Evolutionary conservation across 345 rosid genomes (phyloP).

Genomic region (Capsella bursapastoris): DNA sequence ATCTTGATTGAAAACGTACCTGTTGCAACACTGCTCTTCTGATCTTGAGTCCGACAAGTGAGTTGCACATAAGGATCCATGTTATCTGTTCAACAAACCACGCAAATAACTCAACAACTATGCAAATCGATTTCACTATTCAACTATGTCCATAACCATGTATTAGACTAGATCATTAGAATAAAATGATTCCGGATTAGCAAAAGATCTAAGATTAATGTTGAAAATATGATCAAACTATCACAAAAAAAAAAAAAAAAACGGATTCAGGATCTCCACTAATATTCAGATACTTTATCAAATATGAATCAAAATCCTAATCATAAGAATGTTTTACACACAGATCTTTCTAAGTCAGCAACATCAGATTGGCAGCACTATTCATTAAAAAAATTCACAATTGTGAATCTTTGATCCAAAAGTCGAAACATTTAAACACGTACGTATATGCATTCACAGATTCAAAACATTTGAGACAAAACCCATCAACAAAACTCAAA

Average conservation of each 20-base stretch:
- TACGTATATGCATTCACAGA: constrained; percentile 15
- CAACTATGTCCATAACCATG: constrained; percentile 13
- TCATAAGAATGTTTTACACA: neutral
- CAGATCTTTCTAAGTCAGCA: constrained; percentile 11
- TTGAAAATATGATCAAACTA: constrained; percentile 17
- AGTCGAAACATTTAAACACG: neutral
- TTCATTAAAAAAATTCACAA: neutral
- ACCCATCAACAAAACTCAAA: constrained; percentile 24
- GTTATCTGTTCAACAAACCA: constrained; percentile 46
- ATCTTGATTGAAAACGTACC: constrained; percentile 49
- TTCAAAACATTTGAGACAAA: constrained; percentile 18
- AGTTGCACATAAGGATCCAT: constrained; percentile 77
- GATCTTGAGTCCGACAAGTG: constrained; percentile 73
- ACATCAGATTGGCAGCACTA: neutral
- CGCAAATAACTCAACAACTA: neutral
- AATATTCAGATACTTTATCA: neutral
- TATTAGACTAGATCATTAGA: neutral
- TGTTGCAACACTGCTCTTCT: constrained; percentile 70
- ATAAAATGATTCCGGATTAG: neutral
- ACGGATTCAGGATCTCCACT: constrained; percentile 3
- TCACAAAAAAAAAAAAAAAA: neutral
- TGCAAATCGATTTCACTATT: constrained; percentile 12
- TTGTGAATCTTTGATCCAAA: constrained; percentile 25
- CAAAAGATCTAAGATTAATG: constrained; percentile 11
- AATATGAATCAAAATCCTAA: constrained; percentile 3